phyloP scores from a whole-genome alignment of 805 yeast species.

The Tetrapisispora arboricola region DNA sequence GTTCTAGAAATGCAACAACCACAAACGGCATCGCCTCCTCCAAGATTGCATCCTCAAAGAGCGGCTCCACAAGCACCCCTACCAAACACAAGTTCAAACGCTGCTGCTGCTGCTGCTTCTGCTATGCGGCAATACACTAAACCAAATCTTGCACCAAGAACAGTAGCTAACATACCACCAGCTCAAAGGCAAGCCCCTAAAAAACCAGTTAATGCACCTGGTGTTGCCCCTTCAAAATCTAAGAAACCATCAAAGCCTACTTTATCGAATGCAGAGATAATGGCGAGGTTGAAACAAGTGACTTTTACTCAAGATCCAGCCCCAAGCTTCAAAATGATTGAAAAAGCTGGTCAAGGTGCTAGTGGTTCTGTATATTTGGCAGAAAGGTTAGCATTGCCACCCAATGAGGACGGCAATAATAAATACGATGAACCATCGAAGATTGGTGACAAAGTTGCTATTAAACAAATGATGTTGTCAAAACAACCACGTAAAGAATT shows the following conservation, averaged over 20 bases:
- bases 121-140: conserved; percentile 16
- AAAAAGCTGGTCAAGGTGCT: conserved; percentile 96
- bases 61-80: conserved; percentile 15
- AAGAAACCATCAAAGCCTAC: conserved; percentile 46
- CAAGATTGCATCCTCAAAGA: conserved; percentile 21
- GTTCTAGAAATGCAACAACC: background rate
- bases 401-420: conserved; percentile 9
- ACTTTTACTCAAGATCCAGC: conserved; percentile 83
- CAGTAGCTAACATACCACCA: conserved; percentile 14
- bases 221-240: conserved; percentile 26
- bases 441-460: conserved; percentile 69
- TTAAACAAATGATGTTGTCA: conserved; percentile 88
- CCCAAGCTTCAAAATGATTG: conserved; percentile 62
- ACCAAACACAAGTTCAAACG: conserved; percentile 11
- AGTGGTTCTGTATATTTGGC: conserved; percentile 92
- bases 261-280: conserved; percentile 78
- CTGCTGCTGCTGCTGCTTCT: conserved; percentile 30
- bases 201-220: conserved; percentile 16
- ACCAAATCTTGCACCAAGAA: conserved; percentile 5
- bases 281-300: conserved; percentile 71
- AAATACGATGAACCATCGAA: conserved; percentile 19
- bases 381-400: conserved; percentile 41
- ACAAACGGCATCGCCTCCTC: conserved; percentile 7
- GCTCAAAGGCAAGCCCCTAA: conserved; percentile 26
- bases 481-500: conserved; percentile 91